phyloP scores from a whole-genome alignment of 139 green algal species.

The Desmodesmus armatus region DNA sequence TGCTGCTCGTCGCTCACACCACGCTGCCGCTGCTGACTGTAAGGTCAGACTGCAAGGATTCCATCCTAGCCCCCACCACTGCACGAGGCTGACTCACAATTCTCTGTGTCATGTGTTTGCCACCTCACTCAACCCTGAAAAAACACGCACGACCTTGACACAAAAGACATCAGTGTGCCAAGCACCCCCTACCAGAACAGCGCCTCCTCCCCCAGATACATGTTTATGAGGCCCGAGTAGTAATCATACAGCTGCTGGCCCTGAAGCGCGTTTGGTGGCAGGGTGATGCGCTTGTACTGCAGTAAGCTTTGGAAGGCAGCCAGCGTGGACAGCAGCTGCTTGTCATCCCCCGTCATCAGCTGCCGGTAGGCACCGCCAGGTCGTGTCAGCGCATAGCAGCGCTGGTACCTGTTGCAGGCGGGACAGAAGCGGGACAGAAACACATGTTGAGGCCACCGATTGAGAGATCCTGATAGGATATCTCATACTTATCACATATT shows the following conservation, averaged over 20 bases:
- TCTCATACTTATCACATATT: too few species aligned
- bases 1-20: too few species aligned
- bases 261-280: constrained; percentile 55
- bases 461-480: too few species aligned
- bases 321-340: constrained; percentile 76
- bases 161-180: not conserved
- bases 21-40: too few species aligned
- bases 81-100: too few species aligned
- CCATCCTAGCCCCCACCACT: too few species aligned
- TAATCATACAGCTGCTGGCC: constrained; percentile 62
- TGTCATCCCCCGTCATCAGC: constrained; percentile 73
- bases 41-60: too few species aligned
- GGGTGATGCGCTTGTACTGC: constrained; percentile 49
- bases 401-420: constrained; percentile 51
- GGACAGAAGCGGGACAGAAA: not conserved
- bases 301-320: constrained; percentile 75
- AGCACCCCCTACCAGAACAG: constrained; percentile 60
- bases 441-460: too few species aligned
- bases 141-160: not conserved
- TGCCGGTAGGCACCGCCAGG: constrained; percentile 71
- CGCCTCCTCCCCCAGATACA: constrained; percentile 71
- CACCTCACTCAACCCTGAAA: too few species aligned
- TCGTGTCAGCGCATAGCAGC: constrained; percentile 60
- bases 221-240: constrained; percentile 76
- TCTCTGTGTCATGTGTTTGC: too few species aligned